Base-by-base conservation (phyloP, 345 rosid genomes). In the Atalantia buxifolia region DNA sequence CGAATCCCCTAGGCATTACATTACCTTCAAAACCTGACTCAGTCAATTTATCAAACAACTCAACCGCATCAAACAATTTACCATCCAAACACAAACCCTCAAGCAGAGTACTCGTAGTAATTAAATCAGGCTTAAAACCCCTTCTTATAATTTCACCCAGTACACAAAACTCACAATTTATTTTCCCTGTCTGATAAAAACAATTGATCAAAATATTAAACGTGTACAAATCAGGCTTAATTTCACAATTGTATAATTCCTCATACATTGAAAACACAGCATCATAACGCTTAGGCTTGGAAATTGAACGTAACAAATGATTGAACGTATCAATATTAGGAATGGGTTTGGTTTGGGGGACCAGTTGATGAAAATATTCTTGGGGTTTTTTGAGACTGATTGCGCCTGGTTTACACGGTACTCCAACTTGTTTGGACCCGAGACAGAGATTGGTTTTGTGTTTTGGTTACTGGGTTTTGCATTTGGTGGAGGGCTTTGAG, bases 101-200 rank as follows among this genome's bases (percentile, higher is more conserved):
- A 0, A 82, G 12, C 72, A 82, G 56, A 36, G 79, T 78, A 19
- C 8, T 65, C 24, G 55, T 25, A 0, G 77, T 75, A 13, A 69
- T 31, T 9, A 25, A 16, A 45, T 74, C 66, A 63, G 84, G 76
- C 68, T 78, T 30, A 45, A 62, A 75, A 59, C 80, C 87, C 66
- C 77, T 73, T 76, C 81, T 84, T 30, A 79, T 61, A 73, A 79
- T 64, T 62, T 73, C 74, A 69, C 78, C 87, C 45, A 81, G 76
- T 36, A 81, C 40, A 57, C 75, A 42, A 68, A 79, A 79, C 36
- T 77, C 87, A 69, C 5, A 64, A 62, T 42, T 69, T 24, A 73
- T 66, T 63, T 48, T 38, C 40, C 65, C 66, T 60, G 66, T 74
- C 9, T 53, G 70, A 74, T 61, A 63, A 55, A 61, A 74, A 55